Conservation (phyloP, 495 filamentous ascomycete species). For the Letharia lupina region DNA sequence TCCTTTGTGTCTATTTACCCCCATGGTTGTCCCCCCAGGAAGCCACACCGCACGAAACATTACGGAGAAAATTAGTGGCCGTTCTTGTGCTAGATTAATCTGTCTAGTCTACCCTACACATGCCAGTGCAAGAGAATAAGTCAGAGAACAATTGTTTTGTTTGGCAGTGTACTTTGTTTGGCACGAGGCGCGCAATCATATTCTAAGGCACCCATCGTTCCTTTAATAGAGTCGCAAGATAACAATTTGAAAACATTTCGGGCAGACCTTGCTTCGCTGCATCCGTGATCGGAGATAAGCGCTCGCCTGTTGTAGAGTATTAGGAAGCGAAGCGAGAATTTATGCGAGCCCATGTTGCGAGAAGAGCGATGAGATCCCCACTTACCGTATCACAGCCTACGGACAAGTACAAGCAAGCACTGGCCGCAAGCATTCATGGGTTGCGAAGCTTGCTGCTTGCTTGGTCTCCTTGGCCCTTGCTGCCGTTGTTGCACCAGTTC, state of each 20-base stretch:
- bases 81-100: not conserved
- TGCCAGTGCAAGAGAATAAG: not conserved
- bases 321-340: not conserved
- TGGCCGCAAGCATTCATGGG: not conserved
- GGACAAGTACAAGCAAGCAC: not conserved
- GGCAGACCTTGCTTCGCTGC: not conserved
- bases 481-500: not conserved
- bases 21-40: not conserved
- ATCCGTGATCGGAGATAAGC: not conserved
- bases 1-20: not conserved
- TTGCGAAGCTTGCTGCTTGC: too few relatives aligned
- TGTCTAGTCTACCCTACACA: not conserved
- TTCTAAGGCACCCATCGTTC: too few relatives aligned
- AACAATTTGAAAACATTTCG: too few relatives aligned
- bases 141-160: too few relatives aligned
- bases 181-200: too few relatives aligned
- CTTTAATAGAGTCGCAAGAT: too few relatives aligned
- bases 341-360: not conserved
- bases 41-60: not conserved
- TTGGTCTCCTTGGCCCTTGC: not conserved
- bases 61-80: not conserved
- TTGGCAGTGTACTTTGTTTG: too few relatives aligned
- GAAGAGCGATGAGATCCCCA: not conserved
- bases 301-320: not conserved
- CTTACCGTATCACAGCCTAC: not conserved